Evolutionary conservation across 768 basidiomycete genomes (phyloP).

Genomic region (Amylocystis lapponica): DNA sequence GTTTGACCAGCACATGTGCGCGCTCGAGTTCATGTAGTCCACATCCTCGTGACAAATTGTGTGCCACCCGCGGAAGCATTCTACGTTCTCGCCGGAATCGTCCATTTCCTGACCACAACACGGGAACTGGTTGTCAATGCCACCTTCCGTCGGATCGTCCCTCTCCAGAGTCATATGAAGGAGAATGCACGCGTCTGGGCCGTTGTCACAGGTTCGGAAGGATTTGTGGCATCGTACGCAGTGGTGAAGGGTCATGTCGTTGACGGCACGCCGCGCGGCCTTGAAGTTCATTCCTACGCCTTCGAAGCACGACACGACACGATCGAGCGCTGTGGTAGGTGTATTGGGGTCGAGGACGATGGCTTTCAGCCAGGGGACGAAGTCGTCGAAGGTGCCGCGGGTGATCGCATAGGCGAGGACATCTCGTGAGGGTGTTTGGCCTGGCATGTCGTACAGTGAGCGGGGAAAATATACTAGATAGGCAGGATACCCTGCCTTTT

Average conservation of each 20-base stretch:
- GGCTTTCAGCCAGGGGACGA: not conserved
- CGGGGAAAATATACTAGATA: not conserved
- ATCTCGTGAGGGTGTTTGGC: no score
- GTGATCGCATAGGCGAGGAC: not conserved
- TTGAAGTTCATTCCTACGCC: conserved; percentile 6
- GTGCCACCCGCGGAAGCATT: conserved; percentile 7
- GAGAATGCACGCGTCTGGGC: conserved; percentile 2
- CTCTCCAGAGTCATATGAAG: not conserved
- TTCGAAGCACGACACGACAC: not conserved
- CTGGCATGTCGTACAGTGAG: no score
- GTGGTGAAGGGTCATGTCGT: not conserved
- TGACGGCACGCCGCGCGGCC: not conserved
- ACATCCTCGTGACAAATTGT: not conserved
- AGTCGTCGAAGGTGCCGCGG: not conserved
- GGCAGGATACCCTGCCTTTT: not conserved
- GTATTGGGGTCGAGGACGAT: not conserved
- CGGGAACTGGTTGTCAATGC: not conserved
- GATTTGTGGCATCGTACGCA: conserved; percentile 7
- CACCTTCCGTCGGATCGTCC: not conserved
- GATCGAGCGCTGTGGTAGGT: not conserved
- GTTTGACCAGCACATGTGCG: not conserved
- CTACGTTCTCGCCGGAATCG: not conserved
- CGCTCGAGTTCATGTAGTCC: not conserved
- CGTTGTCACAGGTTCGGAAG: conserved; percentile 2
- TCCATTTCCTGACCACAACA: not conserved